Conservation (phyloP, 331 rosid species). For the Malus hybrid region DNA sequence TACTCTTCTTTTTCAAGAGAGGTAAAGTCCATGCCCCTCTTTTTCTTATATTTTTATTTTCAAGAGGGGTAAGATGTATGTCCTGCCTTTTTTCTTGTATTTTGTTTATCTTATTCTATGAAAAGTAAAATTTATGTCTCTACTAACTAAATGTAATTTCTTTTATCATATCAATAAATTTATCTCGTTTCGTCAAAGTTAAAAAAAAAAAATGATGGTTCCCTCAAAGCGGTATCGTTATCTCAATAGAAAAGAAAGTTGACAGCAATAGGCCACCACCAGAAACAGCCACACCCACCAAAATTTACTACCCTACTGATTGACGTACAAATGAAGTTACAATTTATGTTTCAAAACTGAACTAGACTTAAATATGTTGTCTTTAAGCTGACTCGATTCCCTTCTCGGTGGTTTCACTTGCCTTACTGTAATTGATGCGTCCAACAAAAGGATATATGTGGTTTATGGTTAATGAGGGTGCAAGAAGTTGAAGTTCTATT, state of each 20-base stretch:
- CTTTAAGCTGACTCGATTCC: constrained; percentile 42
- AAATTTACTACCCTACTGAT: background rate
- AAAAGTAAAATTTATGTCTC: too few species aligned
- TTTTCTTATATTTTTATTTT: too few species aligned
- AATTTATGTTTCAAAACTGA: constrained; percentile 24
- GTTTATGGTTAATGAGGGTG: background rate
- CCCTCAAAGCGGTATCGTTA: background rate
- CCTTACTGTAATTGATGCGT: background rate
- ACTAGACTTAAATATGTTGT: background rate
- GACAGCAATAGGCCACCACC: background rate
- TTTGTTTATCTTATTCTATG: too few species aligned
- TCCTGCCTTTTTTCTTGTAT: too few species aligned
- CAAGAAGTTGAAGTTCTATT: background rate
- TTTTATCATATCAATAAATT: too few species aligned
- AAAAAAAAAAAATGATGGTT: background rate
- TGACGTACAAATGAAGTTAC: background rate
- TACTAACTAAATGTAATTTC: too few species aligned
- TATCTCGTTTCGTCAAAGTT: too few species aligned
- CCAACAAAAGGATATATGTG: background rate
- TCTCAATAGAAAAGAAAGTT: background rate
- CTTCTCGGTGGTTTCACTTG: constrained; percentile 23
- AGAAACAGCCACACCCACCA: background rate
- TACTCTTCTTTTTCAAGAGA: too few species aligned
- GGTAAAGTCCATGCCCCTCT: too few species aligned
- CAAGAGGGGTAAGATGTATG: too few species aligned